These are phyloP conservation scores for Cladosporium sp. DNA, from an alignment of 2,329 filamentous ascomycete species.

Conservation along the genomic window DNA sequence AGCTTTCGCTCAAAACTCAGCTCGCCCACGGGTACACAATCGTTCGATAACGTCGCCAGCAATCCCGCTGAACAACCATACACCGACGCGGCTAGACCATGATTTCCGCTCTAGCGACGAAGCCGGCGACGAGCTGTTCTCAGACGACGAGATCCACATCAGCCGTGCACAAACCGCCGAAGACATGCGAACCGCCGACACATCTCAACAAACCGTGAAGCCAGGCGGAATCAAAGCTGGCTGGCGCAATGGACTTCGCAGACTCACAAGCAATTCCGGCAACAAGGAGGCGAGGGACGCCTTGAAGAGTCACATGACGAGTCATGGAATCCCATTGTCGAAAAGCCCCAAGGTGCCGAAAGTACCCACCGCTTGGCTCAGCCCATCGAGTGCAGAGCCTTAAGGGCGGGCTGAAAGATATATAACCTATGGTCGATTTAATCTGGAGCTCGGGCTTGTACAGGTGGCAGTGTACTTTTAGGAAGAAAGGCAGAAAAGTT, in stretches of 20 bases:
- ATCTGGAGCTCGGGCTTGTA: not conserved
- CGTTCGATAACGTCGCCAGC: conserved; percentile 81
- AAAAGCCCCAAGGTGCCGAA: conserved; percentile 47
- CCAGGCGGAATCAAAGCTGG: conserved; percentile 39
- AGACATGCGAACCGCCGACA: conserved; percentile 3
- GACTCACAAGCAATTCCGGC: conserved; percentile 57
- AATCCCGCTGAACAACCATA: conserved; percentile 31
- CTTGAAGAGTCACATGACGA: conserved; percentile 35
- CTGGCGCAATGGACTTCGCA: conserved; percentile 54
- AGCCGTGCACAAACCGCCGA: conserved; percentile 32
- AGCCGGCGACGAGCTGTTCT: conserved; percentile 57
- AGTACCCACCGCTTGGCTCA: conserved; percentile 43
- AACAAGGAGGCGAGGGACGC: conserved; percentile 35
- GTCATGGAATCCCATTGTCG: conserved; percentile 21
- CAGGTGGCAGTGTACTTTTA: not conserved
- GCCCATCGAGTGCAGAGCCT: conserved; percentile 32
- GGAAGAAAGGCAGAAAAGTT: not conserved
- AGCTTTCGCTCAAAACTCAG: conserved; percentile 45
- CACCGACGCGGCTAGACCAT: conserved; percentile 45
- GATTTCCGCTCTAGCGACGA: conserved; percentile 76
- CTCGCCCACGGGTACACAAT: conserved; percentile 62
- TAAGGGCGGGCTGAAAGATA: conserved; percentile 11
- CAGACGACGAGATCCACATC: conserved; percentile 64
- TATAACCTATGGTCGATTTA: not conserved
- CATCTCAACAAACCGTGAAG: conserved; percentile 26